Evolutionary conservation across 352 stramenopile species (phyloP).

Genomic region (Globisporangium apiculatum): DNA sequence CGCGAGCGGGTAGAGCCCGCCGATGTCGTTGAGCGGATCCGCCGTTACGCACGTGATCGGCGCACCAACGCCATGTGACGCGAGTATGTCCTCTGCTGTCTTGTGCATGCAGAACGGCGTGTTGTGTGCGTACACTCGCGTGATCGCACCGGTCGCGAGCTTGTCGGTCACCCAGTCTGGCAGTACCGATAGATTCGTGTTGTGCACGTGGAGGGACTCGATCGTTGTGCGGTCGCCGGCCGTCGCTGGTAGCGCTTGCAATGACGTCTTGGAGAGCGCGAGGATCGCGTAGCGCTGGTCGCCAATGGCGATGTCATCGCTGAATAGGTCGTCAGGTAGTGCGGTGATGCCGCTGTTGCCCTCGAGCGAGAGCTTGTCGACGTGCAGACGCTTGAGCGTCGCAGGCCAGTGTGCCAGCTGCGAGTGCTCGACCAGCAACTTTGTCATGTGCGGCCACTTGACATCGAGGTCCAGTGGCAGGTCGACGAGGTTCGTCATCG

Average conservation of each 20-base stretch:
- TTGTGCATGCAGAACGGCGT: conserved; percentile 22
- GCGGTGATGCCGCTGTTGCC: conserved; percentile 18
- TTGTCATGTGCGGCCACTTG: conserved; percentile 15
- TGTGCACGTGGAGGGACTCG: conserved; percentile 21
- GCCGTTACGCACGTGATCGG: conserved; percentile 3
- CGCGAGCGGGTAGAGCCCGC: conserved; percentile 15
- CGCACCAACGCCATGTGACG: neutral
- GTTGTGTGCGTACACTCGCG: conserved; percentile 19
- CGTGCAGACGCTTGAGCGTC: conserved; percentile 6
- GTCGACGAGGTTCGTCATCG: conserved; percentile 19
- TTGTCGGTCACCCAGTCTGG: conserved; percentile 22
- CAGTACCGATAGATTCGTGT: conserved; percentile 18
- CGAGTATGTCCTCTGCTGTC: neutral
- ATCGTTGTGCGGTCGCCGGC: conserved; percentile 6
- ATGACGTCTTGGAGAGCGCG: conserved; percentile 20
- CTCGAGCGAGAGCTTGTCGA: conserved; percentile 28
- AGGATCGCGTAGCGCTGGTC: conserved; percentile 20
- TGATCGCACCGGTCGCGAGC: conserved; percentile 13
- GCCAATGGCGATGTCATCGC: neutral
- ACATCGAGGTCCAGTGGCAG: conserved; percentile 18
- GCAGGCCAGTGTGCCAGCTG: neutral
- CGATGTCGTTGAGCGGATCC: conserved; percentile 6
- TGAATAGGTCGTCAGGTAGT: conserved; percentile 15
- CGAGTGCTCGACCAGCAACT: conserved; percentile 21
- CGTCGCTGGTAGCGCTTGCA: conserved; percentile 16